Conservation (phyloP, 805 yeast species). For the Diddensiella transvaalensis region DNA sequence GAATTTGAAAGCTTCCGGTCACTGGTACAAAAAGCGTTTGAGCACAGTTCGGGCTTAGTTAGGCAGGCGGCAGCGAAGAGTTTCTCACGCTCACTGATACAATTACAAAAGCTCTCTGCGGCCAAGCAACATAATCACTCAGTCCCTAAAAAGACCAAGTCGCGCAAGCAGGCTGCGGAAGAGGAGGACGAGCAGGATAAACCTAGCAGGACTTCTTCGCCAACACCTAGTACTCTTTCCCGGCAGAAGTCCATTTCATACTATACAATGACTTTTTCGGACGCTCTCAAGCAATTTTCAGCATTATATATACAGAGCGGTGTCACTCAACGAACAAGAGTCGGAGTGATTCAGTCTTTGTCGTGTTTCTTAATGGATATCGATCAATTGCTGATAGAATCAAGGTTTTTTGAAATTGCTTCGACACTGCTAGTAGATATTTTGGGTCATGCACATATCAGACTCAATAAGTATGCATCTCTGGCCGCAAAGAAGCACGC, state of each 20-base stretch:
- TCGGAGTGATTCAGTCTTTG: conserved; percentile 28
- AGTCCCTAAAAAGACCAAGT: conserved; percentile 7
- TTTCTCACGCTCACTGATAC: conserved; percentile 27
- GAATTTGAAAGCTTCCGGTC: conserved; percentile 29
- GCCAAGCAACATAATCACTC: conserved; percentile 8
- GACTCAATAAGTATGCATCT: conserved; percentile 15
- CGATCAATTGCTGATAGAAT: conserved; percentile 23
- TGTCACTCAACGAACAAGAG: conserved; percentile 20
- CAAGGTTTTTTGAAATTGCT: conserved; percentile 22
- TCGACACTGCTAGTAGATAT: conserved; percentile 21
- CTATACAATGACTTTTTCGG: conserved; percentile 23
- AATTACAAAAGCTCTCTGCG: conserved; percentile 13
- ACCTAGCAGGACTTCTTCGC: conserved; percentile 5
- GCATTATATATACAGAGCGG: conserved; percentile 20
- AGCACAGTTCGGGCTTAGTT: conserved; percentile 22
- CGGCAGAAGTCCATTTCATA: conserved; percentile 13
- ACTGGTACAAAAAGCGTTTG: conserved; percentile 26
- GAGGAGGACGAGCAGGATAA: conserved; percentile 15
- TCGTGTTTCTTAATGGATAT: conserved; percentile 19
- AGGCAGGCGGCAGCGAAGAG: conserved; percentile 31
- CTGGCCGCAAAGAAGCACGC: conserved; percentile 26
- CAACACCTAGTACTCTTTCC: conserved; percentile 11
- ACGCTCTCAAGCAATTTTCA: conserved; percentile 21
- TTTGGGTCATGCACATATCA: conserved; percentile 17
- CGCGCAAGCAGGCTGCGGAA: conserved; percentile 15